These are phyloP conservation scores for Candida odintsovae DNA, from an alignment of 805 yeast species.

Conservation along the genomic window DNA sequence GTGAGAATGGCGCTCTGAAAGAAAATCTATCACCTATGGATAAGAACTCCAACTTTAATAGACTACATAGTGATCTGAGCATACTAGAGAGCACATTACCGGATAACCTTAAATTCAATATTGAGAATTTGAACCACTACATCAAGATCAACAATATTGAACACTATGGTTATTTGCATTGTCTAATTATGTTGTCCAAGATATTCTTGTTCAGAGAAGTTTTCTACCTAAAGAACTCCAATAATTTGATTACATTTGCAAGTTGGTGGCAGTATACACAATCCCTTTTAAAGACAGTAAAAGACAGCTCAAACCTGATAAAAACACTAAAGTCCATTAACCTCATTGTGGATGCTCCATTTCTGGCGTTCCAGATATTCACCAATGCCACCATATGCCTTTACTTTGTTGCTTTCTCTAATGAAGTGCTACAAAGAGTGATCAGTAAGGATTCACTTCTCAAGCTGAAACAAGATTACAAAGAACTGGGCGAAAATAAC, in stretches of 20 bases:
- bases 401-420: conserved; percentile 28
- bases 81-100: conserved; percentile 24
- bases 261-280: conserved; percentile 29
- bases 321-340: conserved; percentile 22
- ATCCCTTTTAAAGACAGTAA: conserved; percentile 22
- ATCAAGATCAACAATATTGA: conserved; percentile 27
- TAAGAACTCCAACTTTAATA: conserved; percentile 23
- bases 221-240: conserved; percentile 20
- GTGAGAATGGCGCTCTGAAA: conserved; percentile 28
- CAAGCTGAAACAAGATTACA: conserved; percentile 3
- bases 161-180: conserved; percentile 32
- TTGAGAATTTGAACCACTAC: conserved; percentile 26
- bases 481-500: conserved; percentile 4
- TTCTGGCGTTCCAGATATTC: conserved; percentile 33
- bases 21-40: conserved; percentile 28
- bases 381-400: conserved; percentile 30
- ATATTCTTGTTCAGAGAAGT: conserved; percentile 32
- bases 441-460: conserved; percentile 2
- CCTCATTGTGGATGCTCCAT: conserved; percentile 33
- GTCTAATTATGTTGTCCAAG: conserved; percentile 27
- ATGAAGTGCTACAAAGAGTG: conserved; percentile 8
- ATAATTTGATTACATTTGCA: conserved; percentile 8
- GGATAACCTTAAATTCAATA: conserved; percentile 19
- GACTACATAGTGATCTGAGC: conserved; percentile 22
- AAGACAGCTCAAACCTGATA: conserved; percentile 23